Conservation (phyloP, 768 basidiomycete genomes). For the Lenzites betulinus region DNA sequence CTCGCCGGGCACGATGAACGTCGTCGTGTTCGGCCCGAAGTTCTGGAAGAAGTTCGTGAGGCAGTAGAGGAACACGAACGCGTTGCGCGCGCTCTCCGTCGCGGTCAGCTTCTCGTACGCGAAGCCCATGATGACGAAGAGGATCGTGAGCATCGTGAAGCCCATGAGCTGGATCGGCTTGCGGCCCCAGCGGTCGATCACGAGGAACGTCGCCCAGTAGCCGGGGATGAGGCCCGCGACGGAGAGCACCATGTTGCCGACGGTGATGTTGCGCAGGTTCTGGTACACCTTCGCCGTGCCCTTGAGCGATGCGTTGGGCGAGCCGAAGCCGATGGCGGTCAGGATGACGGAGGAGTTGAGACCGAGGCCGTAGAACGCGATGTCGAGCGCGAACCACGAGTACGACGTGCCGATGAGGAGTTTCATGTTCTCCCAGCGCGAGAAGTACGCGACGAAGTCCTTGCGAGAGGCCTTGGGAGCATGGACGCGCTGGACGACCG, state of each 20-base stretch:
- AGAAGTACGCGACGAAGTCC: constrained; percentile 66
- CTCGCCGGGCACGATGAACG: constrained; percentile 82
- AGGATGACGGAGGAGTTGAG: constrained; percentile 82
- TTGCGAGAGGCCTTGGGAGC: constrained; percentile 43
- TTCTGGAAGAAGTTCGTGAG: constrained; percentile 91
- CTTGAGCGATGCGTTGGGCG: constrained; percentile 37
- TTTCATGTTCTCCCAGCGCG: constrained; percentile 73
- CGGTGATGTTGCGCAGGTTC: constrained; percentile 60
- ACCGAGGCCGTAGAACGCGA: constrained; percentile 88
- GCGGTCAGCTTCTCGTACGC: constrained; percentile 59
- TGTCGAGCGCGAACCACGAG: constrained; percentile 91
- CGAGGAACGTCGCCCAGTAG: constrained; percentile 63
- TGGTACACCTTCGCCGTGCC: constrained; percentile 47
- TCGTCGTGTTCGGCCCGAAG: constrained; percentile 81
- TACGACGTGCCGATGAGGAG: constrained; percentile 75
- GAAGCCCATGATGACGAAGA: constrained; percentile 50
- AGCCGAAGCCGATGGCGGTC: constrained; percentile 72
- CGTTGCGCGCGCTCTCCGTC: constrained; percentile 45
- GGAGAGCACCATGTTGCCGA: constrained; percentile 78
- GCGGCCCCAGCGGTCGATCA: constrained; percentile 81
- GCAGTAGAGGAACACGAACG: constrained; percentile 83
- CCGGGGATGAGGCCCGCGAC: constrained; percentile 83
- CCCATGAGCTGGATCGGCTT: constrained; percentile 54
- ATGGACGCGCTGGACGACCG: constrained; percentile 53
- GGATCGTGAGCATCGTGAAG: constrained; percentile 36